These are phyloP conservation scores for Phytophthora megakarya DNA, from an alignment of 352 stramenopile genomes.

Conservation along the genomic window DNA sequence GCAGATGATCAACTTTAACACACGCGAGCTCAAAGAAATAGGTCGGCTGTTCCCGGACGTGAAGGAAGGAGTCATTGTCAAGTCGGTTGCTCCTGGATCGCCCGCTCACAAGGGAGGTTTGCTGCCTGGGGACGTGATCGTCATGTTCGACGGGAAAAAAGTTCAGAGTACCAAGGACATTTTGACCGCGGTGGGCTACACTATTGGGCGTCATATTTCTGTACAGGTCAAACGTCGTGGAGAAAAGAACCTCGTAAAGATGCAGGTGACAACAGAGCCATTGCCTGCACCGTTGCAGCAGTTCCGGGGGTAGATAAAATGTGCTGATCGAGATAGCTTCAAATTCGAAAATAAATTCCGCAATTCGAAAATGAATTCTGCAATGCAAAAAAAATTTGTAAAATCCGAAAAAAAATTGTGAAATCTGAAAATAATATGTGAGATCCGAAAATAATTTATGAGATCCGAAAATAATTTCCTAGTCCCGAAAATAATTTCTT, in stretches of 20 bases:
- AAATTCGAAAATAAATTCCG: slow-evolving; percentile 4
- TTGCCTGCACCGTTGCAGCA: slow-evolving; percentile 46
- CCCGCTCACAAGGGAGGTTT: slow-evolving; percentile 81
- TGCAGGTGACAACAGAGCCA: slow-evolving; percentile 69
- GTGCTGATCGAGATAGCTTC: slow-evolving; percentile 1
- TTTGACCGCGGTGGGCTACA: slow-evolving; percentile 69
- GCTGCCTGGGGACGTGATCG: slow-evolving; percentile 75
- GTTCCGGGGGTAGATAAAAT: slow-evolving; percentile 13
- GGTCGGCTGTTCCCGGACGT: slow-evolving; percentile 72
- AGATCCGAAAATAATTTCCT: too few relatives aligned
- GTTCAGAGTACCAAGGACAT: slow-evolving; percentile 84
- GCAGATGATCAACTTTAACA: slow-evolving; percentile 90
- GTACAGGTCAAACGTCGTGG: slow-evolving; percentile 69
- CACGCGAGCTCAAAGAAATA: slow-evolving; percentile 66
- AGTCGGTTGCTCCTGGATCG: slow-evolving; percentile 76
- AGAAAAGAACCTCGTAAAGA: slow-evolving; percentile 45
- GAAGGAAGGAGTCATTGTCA: slow-evolving; percentile 84
- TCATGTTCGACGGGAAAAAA: slow-evolving; percentile 73
- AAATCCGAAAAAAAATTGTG: too few relatives aligned
- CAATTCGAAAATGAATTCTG: too few relatives aligned
- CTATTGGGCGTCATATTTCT: slow-evolving; percentile 68
- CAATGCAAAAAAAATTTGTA: neutral
- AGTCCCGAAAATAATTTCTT: too few relatives aligned
- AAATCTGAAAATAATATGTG: too few relatives aligned
- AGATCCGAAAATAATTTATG: too few relatives aligned